Percentiles rank a stretch among this genome's conserved stretches.
Evolutionary conservation across 371 early-diverging fungal genomes (phyloP).

Genomic region (Gilbertella persicaria): DNA sequence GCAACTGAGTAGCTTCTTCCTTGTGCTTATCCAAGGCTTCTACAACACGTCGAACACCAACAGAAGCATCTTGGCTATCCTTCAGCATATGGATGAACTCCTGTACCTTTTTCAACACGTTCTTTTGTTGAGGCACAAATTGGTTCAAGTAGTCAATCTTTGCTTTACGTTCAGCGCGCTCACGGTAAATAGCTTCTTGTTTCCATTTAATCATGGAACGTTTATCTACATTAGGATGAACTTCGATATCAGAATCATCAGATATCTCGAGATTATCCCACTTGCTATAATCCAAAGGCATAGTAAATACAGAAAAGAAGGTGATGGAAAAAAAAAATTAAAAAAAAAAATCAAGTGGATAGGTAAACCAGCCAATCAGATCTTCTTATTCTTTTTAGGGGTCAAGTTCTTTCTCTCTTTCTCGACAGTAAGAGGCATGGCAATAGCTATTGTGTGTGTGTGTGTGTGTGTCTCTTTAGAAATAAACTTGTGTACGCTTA

Average conservation of each 20-base stretch:
- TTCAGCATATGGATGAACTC: conserved; percentile 22
- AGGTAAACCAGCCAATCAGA: too few species aligned
- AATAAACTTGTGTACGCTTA: too few species aligned
- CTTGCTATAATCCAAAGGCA: conserved; percentile 83
- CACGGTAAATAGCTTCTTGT: conserved; percentile 86
- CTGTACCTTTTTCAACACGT: conserved; percentile 49
- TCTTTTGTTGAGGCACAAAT: conserved; percentile 61
- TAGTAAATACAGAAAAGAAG: conserved; percentile 6
- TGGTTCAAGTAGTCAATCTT: conserved; percentile 67
- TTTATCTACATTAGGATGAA: conserved; percentile 96
- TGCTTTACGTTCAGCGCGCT: conserved; percentile 82
- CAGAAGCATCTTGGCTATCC: conserved; percentile 10
- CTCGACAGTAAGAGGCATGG: too few species aligned
- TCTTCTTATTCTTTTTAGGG: too few species aligned
- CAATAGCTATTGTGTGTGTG: too few species aligned
- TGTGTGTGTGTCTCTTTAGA: too few species aligned
- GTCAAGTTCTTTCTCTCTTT: too few species aligned
- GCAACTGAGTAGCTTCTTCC: conserved; percentile 6
- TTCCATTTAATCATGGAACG: conserved; percentile 92
- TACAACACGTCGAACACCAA: conserved; percentile 23
- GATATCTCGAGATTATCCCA: conserved; percentile 97
- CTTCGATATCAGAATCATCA: conserved; percentile 96
- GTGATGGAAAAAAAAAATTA: not conserved
- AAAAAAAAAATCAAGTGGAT: too few species aligned
- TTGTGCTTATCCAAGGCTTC: conserved; percentile 10